A percentile compares a stretch with the other conserved stretches of the same genome.
Evolutionary conservation across 208 protist species (phyloP).

Genomic region (Leishmania braziliensis): DNA sequence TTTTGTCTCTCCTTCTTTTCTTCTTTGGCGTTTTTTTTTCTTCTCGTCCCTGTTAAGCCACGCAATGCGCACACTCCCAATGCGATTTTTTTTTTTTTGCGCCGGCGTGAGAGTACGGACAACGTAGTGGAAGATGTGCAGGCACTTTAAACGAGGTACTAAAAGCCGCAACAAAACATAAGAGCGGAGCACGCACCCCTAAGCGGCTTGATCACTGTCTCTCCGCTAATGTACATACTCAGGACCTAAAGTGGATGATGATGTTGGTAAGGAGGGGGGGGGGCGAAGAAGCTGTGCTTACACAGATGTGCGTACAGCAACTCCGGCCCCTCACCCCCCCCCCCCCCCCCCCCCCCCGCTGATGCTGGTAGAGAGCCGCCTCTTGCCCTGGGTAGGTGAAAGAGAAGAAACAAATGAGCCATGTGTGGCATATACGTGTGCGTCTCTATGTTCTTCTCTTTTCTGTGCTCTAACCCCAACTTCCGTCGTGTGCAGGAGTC

Average conservation of each 20-base stretch:
- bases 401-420: no score
- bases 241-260: background rate
- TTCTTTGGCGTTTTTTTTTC: background rate
- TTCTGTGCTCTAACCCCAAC: background rate
- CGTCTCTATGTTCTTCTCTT: background rate
- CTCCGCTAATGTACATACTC: background rate
- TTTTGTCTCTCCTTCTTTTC: background rate
- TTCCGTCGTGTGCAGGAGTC: background rate
- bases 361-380: background rate
- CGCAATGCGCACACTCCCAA: conserved; percentile 4
- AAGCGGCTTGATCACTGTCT: background rate
- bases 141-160: background rate
- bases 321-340: background rate
- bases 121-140: background rate
- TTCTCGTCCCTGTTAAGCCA: conserved; percentile 5
- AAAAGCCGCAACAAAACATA: no score
- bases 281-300: background rate
- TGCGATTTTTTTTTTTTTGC: conserved; percentile 7
- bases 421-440: background rate
- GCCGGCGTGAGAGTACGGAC: background rate
- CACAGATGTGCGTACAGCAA: background rate
- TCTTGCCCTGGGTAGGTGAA: background rate
- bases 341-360: background rate
- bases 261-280: background rate
- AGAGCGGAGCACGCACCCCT: background rate